A percentile compares a stretch with the other conserved stretches of the same genome.
These are phyloP conservation scores for Botrytis fragariae DNA, from an alignment of 2,329 filamentous ascomycete genomes.

Conservation along the genomic window DNA sequence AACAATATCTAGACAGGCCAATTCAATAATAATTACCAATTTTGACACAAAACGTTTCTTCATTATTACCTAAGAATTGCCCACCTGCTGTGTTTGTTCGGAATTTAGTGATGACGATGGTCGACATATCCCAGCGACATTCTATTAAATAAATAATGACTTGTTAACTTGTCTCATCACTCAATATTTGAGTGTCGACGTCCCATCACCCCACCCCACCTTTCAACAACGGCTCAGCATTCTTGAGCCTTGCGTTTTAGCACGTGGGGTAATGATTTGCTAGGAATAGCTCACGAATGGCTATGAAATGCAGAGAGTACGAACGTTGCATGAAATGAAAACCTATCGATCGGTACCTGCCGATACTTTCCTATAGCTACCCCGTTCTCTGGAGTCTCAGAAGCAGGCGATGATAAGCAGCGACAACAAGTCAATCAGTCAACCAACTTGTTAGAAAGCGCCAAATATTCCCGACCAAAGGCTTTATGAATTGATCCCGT, in stretches of 20 bases:
- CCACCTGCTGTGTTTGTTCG: background rate
- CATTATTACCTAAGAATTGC: background rate
- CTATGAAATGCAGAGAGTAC: background rate
- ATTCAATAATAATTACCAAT: background rate
- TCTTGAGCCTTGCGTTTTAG: constrained; percentile 1
- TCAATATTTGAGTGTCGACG: background rate
- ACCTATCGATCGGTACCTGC: background rate
- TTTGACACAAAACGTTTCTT: background rate
- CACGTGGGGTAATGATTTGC: constrained; percentile 17
- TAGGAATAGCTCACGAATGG: background rate
- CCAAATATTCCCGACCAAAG: background rate
- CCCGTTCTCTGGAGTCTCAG: background rate
- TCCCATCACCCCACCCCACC: background rate
- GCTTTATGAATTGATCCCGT: background rate
- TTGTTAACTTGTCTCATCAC: background rate
- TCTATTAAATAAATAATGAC: background rate
- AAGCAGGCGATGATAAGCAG: background rate
- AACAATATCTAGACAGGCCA: background rate
- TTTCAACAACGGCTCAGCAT: constrained; percentile 5
- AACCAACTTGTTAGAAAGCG: background rate
- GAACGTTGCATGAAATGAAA: background rate
- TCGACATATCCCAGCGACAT: background rate
- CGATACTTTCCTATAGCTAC: background rate
- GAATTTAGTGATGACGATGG: background rate
- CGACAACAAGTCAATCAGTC: background rate